These are phyloP conservation scores for Dalbergia cultrata DNA, from an alignment of 306 rosid species.

Conservation along the genomic window DNA sequence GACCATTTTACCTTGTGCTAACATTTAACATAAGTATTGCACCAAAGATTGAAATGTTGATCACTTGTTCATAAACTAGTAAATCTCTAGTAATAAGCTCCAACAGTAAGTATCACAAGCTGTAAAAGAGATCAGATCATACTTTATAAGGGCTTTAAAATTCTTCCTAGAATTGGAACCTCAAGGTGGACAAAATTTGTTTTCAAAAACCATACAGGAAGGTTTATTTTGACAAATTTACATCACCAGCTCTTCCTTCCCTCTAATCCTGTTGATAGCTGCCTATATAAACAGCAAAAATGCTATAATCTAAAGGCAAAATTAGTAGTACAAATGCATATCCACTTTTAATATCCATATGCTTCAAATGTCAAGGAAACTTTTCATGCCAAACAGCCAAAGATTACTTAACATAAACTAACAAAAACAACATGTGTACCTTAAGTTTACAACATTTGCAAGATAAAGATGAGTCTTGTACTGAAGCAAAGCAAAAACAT, in stretches of 20 bases:
- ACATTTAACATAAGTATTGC: not conserved
- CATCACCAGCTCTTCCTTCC: slow-evolving; percentile 16
- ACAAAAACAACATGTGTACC: slow-evolving; percentile 60
- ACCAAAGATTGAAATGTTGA: not conserved
- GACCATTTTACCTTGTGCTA: not conserved
- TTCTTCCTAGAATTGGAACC: not conserved
- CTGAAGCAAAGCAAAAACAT: slow-evolving; percentile 86
- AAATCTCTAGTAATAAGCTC: not conserved
- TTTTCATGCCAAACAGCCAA: not conserved
- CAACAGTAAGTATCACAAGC: not conserved
- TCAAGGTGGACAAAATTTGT: not conserved
- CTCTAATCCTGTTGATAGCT: not conserved
- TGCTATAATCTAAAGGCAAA: slow-evolving; percentile 10
- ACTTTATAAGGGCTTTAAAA: not conserved
- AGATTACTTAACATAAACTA: slow-evolving; percentile 29
- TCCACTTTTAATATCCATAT: not conserved
- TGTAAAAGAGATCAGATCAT: not conserved
- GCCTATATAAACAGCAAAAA: not conserved
- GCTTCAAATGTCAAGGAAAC: not conserved
- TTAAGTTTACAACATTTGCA: slow-evolving; percentile 85
- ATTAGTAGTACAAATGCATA: too few relatives aligned
- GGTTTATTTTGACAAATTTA: not conserved
- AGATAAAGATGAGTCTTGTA: slow-evolving; percentile 92
- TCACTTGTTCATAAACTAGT: slow-evolving; percentile 6
- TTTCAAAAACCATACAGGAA: not conserved